Evolutionary conservation across 352 stramenopile genomes (phyloP).

Genomic region (Phytophthora ohioensis): DNA sequence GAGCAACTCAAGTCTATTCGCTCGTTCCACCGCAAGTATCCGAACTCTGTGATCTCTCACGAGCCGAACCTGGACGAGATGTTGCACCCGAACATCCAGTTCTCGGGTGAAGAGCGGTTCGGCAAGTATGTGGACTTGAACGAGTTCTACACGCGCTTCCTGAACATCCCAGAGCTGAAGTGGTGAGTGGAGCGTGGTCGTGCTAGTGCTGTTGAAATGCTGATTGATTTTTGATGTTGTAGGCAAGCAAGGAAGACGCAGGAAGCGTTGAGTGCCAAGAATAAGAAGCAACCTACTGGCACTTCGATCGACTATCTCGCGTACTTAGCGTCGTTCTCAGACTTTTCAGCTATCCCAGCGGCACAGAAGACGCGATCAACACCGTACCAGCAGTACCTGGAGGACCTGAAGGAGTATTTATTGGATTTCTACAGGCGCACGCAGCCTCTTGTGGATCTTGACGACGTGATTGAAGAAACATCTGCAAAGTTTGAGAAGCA

Average conservation of each 20-base stretch:
- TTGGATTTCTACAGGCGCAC: constrained; percentile 89
- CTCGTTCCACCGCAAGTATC: constrained; percentile 88
- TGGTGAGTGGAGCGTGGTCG: constrained; percentile 20
- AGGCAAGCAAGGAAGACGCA: constrained; percentile 47
- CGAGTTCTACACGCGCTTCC: constrained; percentile 80
- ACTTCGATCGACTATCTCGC: constrained; percentile 74
- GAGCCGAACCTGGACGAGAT: constrained; percentile 69
- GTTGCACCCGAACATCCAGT: constrained; percentile 77
- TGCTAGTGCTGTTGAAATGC: not conserved
- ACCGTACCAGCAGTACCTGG: constrained; percentile 75
- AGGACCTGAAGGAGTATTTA: constrained; percentile 83
- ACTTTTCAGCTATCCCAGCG: constrained; percentile 69
- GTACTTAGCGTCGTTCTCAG: constrained; percentile 72
- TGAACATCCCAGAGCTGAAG: constrained; percentile 81
- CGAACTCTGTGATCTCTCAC: constrained; percentile 71
- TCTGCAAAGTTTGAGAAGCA: constrained; percentile 86
- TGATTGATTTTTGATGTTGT: constrained; percentile 8
- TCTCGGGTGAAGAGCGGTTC: constrained; percentile 90
- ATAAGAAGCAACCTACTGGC: constrained; percentile 17
- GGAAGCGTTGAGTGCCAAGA: constrained; percentile 31
- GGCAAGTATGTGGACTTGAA: constrained; percentile 93
- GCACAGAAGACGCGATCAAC: constrained; percentile 64
- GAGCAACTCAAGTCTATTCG: constrained; percentile 88
- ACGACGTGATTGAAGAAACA: constrained; percentile 87
- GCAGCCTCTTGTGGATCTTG: constrained; percentile 88